Evolutionary conservation across 495 filamentous ascomycete species (phyloP).

Genomic region (Xylaria grammica): DNA sequence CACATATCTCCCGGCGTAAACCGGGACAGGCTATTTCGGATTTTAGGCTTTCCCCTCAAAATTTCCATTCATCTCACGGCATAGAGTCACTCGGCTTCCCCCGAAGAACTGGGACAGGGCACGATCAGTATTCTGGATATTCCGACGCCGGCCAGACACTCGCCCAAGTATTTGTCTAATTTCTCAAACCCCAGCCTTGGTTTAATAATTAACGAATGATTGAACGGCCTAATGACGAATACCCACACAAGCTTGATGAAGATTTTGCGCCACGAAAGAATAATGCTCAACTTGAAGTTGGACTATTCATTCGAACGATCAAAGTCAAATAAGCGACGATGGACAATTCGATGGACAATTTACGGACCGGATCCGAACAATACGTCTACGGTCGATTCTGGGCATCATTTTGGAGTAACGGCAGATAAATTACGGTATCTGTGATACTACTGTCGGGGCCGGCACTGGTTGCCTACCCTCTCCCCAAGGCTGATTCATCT

Average conservation of each 20-base stretch:
- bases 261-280: constrained; percentile 37
- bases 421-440: constrained; percentile 38
- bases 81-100: constrained; percentile 52
- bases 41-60: constrained; percentile 28
- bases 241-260: constrained; percentile 39
- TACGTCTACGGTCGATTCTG: constrained; percentile 36
- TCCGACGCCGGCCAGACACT: constrained; percentile 28
- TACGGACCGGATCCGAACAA: constrained; percentile 31
- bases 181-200: constrained; percentile 31
- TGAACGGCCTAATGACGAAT: constrained; percentile 50
- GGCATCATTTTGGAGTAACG: constrained; percentile 39
- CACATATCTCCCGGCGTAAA: constrained; percentile 46
- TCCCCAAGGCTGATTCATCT: constrained; percentile 37
- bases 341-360: constrained; percentile 36
- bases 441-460: constrained; percentile 44
- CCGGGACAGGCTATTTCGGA: constrained; percentile 47
- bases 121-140: constrained; percentile 21
- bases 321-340: constrained; percentile 33
- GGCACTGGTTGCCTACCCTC: constrained; percentile 52
- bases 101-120: constrained; percentile 35
- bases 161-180: constrained; percentile 34
- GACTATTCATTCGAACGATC: constrained; percentile 35
- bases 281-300: constrained; percentile 46
- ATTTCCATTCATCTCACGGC: constrained; percentile 39
- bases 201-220: constrained; percentile 53